Base-by-base conservation (phyloP, 176 grass and related monocot species). In the Avena sativa region DNA sequence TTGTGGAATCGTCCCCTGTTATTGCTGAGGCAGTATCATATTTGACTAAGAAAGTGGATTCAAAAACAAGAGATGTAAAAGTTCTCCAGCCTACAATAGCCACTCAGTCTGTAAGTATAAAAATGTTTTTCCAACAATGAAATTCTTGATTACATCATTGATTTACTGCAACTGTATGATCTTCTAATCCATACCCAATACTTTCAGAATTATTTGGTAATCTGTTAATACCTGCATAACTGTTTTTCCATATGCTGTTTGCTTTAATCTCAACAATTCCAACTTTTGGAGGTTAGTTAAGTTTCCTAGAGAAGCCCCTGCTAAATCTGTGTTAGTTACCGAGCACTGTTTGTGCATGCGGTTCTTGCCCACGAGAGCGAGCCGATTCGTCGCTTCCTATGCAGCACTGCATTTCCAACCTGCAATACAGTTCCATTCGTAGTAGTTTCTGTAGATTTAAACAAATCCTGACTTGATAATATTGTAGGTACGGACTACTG, bases 51-150 rank as follows among this genome's bases (percentile, higher is more conserved):
- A 95, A 94, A 84, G 90, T 95, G 65, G 96, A 95, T 89, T 91
- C 91, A 10, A 98, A 95, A 92, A 92, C 88, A 53, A 95, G 92
- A 92, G 93, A 98, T 83, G 87, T 94, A n/a, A 98, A 82, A 88
- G 79, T 98, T 85, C 93, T 98, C 65, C 96, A 95, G 71, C 96
- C 96, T 71, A 95, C 93, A 20, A 98, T 98, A 88, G 96, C 96
- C 72, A 98, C 96, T 79, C 96, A 94, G 84, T 92, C 75, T 59
- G 93, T 95, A 89, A 98, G 87, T 87, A 30, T 17, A 87, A 25
- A 36, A 36, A 66, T 80, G 11, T 80, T 55, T 26, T 76, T 69
- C 6, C 68, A 76, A 32, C 20, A 21, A 20, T 53, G 36, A 30
- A 73, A 51, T 66, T 66, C 21, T 55, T 79, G 55, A 63, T 21